Conservation (phyloP, 305 asterid species). For the Fraxinus platypoda region DNA sequence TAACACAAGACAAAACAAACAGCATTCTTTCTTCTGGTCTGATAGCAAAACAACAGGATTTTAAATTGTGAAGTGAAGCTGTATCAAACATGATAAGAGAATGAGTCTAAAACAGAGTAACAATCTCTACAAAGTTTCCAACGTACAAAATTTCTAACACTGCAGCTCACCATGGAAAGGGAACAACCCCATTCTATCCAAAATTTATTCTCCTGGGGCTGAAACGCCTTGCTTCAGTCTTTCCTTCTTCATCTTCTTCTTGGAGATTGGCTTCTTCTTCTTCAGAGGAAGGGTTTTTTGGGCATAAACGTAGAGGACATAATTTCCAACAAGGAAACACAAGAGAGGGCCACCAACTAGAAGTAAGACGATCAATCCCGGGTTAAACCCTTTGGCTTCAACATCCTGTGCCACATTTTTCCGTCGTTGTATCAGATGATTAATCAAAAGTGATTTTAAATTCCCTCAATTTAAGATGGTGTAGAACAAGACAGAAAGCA, state of each 20-base stretch:
- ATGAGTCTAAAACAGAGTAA: background rate
- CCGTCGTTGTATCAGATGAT: conserved; percentile 32
- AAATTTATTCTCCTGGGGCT: conserved; percentile 82
- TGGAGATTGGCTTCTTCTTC: conserved; percentile 95
- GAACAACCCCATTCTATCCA: conserved; percentile 2
- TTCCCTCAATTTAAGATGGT: background rate
- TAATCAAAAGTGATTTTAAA: background rate
- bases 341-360: conserved; percentile 70
- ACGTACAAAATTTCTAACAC: background rate
- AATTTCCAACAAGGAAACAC: conserved; percentile 78
- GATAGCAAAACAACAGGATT: background rate
- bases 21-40: background rate
- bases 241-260: conserved; percentile 97
- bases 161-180: conserved; percentile 22
- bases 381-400: conserved; percentile 70
- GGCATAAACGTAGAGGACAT: conserved; percentile 66
- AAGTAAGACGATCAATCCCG: conserved; percentile 81
- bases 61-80: background rate
- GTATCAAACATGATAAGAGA: background rate
- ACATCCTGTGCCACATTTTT: conserved; percentile 38
- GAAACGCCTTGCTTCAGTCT: conserved; percentile 90
- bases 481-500: background rate
- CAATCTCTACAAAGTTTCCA: background rate
- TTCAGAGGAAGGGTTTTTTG: conserved; percentile 77
- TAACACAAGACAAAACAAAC: background rate